phyloP scores from a whole-genome alignment of 208 protist species.

The Trypanosoma boissoni region DNA sequence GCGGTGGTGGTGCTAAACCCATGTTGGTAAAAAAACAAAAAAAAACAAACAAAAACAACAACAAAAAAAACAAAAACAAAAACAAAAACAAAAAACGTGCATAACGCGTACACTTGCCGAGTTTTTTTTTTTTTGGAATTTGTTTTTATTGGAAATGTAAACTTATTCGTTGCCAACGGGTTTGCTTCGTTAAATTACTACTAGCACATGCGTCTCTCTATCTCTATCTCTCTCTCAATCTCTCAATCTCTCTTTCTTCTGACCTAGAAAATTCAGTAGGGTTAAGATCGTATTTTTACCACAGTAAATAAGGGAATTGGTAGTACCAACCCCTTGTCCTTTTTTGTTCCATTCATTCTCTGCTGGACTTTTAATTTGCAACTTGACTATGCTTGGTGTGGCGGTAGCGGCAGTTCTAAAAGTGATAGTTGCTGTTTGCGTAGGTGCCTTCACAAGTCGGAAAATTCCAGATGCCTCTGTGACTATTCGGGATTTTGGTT shows the following conservation, averaged over 20 bases:
- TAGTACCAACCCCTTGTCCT: no score
- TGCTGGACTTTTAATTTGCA: conserved; percentile 2
- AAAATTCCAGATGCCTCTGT: conserved; percentile 46
- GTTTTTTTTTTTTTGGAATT: not conserved
- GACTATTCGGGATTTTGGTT: conserved; percentile 67
- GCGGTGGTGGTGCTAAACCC: not conserved
- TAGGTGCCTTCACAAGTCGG: conserved; percentile 51
- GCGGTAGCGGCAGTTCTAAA: conserved; percentile 69
- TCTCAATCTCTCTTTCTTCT: not conserved
- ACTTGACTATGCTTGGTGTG: conserved; percentile 46
- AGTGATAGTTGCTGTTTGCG: conserved; percentile 70
- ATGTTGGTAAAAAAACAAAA: not conserved
- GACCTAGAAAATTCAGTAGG: not conserved
- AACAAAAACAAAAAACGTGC: not conserved
- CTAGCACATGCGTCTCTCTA: not conserved
- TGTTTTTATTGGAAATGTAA: no score
- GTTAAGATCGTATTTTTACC: no score
- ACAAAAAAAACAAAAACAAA: not conserved
- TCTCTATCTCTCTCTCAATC: not conserved
- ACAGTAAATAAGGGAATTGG: no score
- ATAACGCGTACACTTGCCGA: not conserved
- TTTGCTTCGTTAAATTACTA: no score
- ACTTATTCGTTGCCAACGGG: no score
- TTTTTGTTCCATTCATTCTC: conserved; percentile 21
- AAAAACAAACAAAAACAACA: not conserved